phyloP scores from a whole-genome alignment of 129 eudicot genomes.

The Centella asiatica region DNA sequence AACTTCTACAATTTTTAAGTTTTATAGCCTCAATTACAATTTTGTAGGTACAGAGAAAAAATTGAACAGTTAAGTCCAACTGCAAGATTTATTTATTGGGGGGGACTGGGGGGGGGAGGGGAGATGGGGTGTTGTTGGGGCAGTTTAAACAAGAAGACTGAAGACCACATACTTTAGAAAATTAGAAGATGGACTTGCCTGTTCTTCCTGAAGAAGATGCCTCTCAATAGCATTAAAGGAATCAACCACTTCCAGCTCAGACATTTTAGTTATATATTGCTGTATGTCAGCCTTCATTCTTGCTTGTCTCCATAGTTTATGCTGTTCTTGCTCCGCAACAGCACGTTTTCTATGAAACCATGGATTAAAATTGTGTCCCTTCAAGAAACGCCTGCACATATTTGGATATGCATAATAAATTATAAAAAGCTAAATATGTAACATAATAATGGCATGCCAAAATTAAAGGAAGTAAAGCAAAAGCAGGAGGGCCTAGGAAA shows the following conservation, averaged over 20 bases:
- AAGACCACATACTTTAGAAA: neutral
- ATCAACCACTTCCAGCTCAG: constrained; percentile 81
- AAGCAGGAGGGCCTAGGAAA: too few species aligned
- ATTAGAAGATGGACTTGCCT: constrained; percentile 37
- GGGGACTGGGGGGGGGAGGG: too few species aligned
- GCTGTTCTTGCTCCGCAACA: constrained; percentile 87
- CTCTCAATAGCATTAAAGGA: constrained; percentile 81
- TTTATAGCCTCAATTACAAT: too few species aligned
- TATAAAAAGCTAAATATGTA: neutral
- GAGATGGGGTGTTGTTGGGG: too few species aligned
- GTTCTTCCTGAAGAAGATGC: constrained; percentile 68
- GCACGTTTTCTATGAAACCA: constrained; percentile 87
- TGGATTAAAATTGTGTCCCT: constrained; percentile 73
- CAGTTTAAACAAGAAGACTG: too few species aligned
- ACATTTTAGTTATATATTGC: constrained; percentile 40
- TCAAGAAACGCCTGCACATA: constrained; percentile 73
- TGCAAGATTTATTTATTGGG: too few species aligned
- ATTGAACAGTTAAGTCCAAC: too few species aligned
- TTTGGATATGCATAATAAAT: constrained; percentile 4
- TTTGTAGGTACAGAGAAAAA: too few species aligned
- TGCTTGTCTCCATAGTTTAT: constrained; percentile 87
- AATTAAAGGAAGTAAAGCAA: neutral
- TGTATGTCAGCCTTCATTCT: constrained; percentile 66
- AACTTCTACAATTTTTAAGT: neutral
- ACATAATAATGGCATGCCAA: neutral